These are phyloP conservation scores for Citrus trifoliata DNA, from an alignment of 345 rosid genomes.

Conservation along the genomic window DNA sequence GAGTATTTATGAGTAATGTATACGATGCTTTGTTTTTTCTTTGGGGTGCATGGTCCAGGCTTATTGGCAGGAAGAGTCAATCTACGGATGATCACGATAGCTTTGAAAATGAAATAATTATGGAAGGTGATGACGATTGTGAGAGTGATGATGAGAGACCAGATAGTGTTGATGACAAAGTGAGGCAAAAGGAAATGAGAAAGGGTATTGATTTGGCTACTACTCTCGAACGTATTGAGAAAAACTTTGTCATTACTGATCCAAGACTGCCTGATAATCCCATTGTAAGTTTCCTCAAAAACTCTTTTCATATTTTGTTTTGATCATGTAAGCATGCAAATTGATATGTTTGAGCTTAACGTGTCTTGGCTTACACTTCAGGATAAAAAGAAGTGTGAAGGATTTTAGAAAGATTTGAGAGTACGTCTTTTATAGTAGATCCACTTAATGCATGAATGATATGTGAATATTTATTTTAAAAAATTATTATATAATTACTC, in stretches of 20 bases:
- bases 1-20: background rate
- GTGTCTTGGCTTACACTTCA: too few species aligned
- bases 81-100: slow-evolving; percentile 30
- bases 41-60: slow-evolving; percentile 26
- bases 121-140: slow-evolving; percentile 43
- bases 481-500: too few species aligned
- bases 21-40: background rate
- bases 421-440: rapidly evolving
- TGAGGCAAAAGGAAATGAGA: slow-evolving; percentile 90
- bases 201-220: slow-evolving; percentile 97
- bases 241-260: slow-evolving; percentile 96
- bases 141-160: slow-evolving; percentile 61
- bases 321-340: background rate
- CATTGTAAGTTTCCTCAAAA: slow-evolving; percentile 54
- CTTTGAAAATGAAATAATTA: slow-evolving; percentile 33
- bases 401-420: too few species aligned
- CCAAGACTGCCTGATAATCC: slow-evolving; percentile 98
- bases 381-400: too few species aligned
- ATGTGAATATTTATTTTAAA: too few species aligned
- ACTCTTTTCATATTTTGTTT: background rate
- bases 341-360: background rate
- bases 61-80: slow-evolving; percentile 50
- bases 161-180: slow-evolving; percentile 75
- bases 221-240: slow-evolving; percentile 97
- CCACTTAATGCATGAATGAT: too few species aligned